A percentile compares a stretch with the other conserved stretches of the same genome.
phyloP scores from a whole-genome alignment of 495 filamentous ascomycete species.

The Friedmanniomyces endolithicus region DNA sequence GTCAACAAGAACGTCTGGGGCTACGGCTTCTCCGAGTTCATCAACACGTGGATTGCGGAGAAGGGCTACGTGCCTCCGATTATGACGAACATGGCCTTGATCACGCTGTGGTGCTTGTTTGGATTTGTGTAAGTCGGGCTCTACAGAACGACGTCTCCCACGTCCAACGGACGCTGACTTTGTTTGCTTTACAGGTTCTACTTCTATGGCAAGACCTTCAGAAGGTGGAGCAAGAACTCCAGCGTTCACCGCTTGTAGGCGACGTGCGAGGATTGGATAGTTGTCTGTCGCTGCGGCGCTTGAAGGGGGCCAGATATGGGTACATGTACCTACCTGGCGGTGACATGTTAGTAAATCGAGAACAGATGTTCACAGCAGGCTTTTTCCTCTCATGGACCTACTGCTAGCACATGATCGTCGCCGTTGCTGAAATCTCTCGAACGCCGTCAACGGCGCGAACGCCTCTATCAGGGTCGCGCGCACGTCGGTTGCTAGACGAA shows the following conservation, averaged over 20 bases:
- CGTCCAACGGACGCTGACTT: not conserved
- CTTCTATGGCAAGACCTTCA: conserved; percentile 44
- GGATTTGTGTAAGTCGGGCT: conserved; percentile 29
- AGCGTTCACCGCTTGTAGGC: conserved; percentile 43
- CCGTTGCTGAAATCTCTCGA: no score
- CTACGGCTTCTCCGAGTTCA: conserved; percentile 31
- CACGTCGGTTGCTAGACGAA: no score
- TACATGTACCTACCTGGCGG: no score
- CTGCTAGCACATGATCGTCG: no score
- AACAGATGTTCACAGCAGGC: no score
- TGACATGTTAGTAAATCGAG: no score
- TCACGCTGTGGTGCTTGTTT: conserved; percentile 40
- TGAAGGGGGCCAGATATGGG: no score
- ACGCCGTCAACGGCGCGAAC: no score
- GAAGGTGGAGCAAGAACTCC: conserved; percentile 42
- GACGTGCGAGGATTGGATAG: no score
- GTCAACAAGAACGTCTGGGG: conserved; percentile 36
- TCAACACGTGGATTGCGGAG: conserved; percentile 24
- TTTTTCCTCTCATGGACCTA: no score
- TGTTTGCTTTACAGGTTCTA: conserved; percentile 31
- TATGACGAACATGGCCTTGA: conserved; percentile 37
- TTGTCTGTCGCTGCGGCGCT: no score
- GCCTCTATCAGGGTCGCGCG: no score
- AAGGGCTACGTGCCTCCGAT: conserved; percentile 21
- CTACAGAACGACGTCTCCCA: not conserved